Evolutionary conservation across 495 filamentous ascomycete genomes (phyloP).

Genomic region (Cenococcum geophilum): DNA sequence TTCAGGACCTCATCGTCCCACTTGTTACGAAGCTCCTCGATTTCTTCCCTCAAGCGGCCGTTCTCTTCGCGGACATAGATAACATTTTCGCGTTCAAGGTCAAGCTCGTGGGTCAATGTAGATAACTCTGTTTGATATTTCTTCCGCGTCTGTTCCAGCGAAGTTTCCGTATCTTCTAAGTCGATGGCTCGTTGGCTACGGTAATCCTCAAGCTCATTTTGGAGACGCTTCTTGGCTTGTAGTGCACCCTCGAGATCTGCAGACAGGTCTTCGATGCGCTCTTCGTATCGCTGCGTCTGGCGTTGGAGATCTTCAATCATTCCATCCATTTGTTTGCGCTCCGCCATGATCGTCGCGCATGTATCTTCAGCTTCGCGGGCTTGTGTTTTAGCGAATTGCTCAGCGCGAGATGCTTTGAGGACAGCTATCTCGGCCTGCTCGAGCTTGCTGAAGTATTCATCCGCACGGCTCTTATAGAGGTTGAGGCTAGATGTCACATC

Average conservation of each 20-base stretch:
- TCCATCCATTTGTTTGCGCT: conserved; percentile 83
- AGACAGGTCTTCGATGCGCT: conserved; percentile 83
- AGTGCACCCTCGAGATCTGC: conserved; percentile 81
- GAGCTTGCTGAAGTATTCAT: conserved; percentile 96
- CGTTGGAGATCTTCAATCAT: conserved; percentile 85
- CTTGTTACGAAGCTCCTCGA: conserved; percentile 89
- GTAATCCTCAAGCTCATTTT: conserved; percentile 98
- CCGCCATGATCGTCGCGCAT: conserved; percentile 82
- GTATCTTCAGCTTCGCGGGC: conserved; percentile 85
- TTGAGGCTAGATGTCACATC: conserved; percentile 79
- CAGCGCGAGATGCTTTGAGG: conserved; percentile 82
- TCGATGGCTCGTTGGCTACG: conserved; percentile 90
- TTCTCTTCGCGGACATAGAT: conserved; percentile 56
- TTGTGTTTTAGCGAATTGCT: conserved; percentile 88
- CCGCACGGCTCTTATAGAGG: conserved; percentile 86
- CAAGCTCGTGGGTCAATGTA: conserved; percentile 80
- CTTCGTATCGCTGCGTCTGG: conserved; percentile 82
- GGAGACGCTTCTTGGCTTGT: conserved; percentile 88
- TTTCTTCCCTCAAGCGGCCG: conserved; percentile 77
- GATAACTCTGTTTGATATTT: conserved; percentile 96
- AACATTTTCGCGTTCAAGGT: conserved; percentile 84
- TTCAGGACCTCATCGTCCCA: conserved; percentile 99
- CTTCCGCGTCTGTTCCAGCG: conserved; percentile 93
- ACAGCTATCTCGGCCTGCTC: conserved; percentile 96
- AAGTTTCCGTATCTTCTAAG: conserved; percentile 92